phyloP scores from a whole-genome alignment of 176 grass and related monocot species.

The Tillandsia fasciculata region DNA sequence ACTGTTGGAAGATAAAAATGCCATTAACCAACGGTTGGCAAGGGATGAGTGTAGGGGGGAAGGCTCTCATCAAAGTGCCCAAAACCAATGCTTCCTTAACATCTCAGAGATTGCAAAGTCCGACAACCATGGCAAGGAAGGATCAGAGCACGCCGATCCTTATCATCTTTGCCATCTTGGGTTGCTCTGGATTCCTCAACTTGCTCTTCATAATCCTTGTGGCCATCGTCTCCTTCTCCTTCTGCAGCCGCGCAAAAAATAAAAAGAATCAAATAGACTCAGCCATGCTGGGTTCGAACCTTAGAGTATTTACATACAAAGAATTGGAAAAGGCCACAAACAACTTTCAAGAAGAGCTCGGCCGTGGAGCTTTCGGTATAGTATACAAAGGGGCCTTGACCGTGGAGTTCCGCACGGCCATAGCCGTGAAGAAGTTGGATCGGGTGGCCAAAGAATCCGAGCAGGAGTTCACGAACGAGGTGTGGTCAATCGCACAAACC shows the following conservation, averaged over 20 bases:
- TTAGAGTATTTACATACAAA: conserved; percentile 11
- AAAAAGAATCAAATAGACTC: no score
- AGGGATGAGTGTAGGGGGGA: neutral
- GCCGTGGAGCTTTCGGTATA: neutral
- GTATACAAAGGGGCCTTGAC: neutral
- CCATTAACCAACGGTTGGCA: conserved; percentile 6
- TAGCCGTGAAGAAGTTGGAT: neutral
- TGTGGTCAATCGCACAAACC: conserved; percentile 16
- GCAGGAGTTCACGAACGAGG: conserved; percentile 21
- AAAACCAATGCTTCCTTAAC: neutral
- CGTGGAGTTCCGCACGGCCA: neutral
- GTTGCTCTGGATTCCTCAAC: neutral
- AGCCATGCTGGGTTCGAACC: neutral
- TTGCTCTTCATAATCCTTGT: neutral
- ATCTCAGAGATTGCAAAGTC: no score
- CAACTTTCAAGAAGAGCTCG: conserved; percentile 6
- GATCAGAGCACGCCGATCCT: neutral
- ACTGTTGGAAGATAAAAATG: conserved; percentile 16
- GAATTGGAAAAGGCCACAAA: neutral
- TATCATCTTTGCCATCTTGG: neutral
- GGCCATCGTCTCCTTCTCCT: neutral
- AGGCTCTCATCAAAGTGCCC: conserved; percentile 8
- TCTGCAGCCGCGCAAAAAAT: neutral
- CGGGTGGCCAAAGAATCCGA: neutral
- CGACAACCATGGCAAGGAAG: neutral